These are phyloP conservation scores for Neurospora africana DNA, from an alignment of 495 filamentous ascomycete genomes.

Conservation along the genomic window DNA sequence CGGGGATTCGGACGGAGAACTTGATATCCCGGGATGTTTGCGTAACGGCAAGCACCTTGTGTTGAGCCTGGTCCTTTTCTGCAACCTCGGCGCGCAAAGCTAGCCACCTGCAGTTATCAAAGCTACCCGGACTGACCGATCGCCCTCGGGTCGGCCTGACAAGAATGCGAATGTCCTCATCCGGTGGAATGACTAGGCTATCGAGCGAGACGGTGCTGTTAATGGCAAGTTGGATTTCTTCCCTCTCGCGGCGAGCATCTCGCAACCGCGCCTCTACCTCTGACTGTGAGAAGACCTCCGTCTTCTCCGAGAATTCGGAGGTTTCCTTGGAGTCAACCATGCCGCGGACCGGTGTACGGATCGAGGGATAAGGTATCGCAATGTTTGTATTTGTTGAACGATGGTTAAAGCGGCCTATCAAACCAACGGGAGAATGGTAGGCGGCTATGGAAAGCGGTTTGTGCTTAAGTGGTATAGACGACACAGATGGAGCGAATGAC, in stretches of 20 bases:
- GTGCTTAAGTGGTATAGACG: not conserved
- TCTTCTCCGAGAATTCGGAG: conserved; percentile 34
- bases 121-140: conserved; percentile 36
- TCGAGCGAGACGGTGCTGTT: conserved; percentile 32
- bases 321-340: conserved; percentile 30
- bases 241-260: conserved; percentile 24
- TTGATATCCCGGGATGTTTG: conserved; percentile 39
- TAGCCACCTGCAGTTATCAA: conserved; percentile 33
- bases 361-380: not conserved
- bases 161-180: conserved; percentile 38
- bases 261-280: conserved; percentile 29
- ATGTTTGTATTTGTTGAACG: not conserved
- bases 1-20: conserved; percentile 38
- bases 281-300: conserved; percentile 39
- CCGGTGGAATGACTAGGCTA: conserved; percentile 28
- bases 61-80: conserved; percentile 28
- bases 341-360: conserved; percentile 2
- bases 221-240: conserved; percentile 20
- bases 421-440: conserved; percentile 1
- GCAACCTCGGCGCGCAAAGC: conserved; percentile 35
- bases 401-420: not conserved
- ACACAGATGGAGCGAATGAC: conserved; percentile 8
- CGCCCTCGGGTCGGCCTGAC: conserved; percentile 37
- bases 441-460: not conserved
- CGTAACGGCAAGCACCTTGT: conserved; percentile 39